Percentiles rank a stretch among this genome's conserved stretches.
Evolutionary conservation across 2,329 filamentous ascomycete genomes (phyloP).

Genomic region (Hortaea sp.): DNA sequence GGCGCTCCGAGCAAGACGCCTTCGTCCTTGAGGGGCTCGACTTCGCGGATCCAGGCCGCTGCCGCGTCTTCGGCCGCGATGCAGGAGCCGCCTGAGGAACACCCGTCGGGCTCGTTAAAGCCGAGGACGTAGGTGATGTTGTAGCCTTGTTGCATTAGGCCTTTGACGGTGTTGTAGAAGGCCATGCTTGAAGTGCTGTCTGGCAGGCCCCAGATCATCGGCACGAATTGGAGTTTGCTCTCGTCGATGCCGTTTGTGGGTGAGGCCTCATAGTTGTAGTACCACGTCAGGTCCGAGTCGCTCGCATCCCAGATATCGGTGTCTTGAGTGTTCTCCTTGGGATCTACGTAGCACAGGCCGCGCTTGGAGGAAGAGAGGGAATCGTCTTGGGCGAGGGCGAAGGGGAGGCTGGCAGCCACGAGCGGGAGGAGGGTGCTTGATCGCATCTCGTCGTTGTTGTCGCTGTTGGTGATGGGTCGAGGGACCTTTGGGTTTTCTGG

Average conservation of each 20-base stretch:
- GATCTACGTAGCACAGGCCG: constrained; percentile 60
- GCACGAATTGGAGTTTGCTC: constrained; percentile 59
- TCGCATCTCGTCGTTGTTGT: background rate
- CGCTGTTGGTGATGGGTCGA: no score
- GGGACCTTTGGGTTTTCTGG: no score
- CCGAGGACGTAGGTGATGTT: constrained; percentile 60
- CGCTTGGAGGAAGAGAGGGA: constrained; percentile 47
- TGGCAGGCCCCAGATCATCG: constrained; percentile 65
- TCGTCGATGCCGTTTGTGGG: constrained; percentile 36
- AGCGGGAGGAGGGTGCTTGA: constrained; percentile 1
- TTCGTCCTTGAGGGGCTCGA: constrained; percentile 56
- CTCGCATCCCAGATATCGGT: constrained; percentile 53
- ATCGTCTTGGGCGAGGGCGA: constrained; percentile 8
- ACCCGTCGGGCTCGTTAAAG: constrained; percentile 71
- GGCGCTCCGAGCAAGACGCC: constrained; percentile 62
- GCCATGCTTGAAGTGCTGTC: constrained; percentile 40
- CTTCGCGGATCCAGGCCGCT: constrained; percentile 57
- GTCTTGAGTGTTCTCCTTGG: constrained; percentile 46
- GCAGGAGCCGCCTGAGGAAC: constrained; percentile 50
- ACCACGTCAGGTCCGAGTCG: constrained; percentile 61
- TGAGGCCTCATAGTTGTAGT: constrained; percentile 64
- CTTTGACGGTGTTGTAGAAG: constrained; percentile 52
- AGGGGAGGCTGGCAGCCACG: background rate
- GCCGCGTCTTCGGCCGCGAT: constrained; percentile 54
- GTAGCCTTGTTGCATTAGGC: constrained; percentile 41